Percentiles rank a stretch among this genome's conserved stretches.
phyloP scores from a whole-genome alignment of 75 land plant species.

The Cryptomeria japonica region DNA sequence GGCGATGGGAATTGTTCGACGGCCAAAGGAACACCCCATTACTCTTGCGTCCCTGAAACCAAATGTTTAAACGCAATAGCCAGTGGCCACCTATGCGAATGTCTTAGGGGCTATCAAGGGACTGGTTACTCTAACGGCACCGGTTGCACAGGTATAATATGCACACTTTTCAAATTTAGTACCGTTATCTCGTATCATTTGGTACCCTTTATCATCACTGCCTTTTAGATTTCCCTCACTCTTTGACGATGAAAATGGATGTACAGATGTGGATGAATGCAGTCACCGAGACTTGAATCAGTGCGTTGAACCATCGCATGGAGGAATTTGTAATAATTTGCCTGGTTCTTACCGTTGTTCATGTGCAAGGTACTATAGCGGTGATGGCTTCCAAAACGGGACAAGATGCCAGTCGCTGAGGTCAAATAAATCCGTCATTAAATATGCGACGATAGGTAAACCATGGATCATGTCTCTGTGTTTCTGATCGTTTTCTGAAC shows the following conservation, averaged over 20 bases:
- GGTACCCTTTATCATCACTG: background rate
- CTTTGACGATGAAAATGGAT: background rate
- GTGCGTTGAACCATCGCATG: background rate
- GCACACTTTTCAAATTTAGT: background rate
- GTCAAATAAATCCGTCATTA: background rate
- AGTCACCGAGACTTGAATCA: background rate
- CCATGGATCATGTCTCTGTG: too few relatives aligned
- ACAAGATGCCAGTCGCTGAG: background rate
- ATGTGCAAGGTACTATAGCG: background rate
- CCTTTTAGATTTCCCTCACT: background rate
- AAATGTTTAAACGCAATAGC: background rate
- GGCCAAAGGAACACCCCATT: background rate
- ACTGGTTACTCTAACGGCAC: background rate
- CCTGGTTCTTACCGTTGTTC: background rate
- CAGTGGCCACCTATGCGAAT: background rate
- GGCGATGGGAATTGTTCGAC: background rate
- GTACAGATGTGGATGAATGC: background rate
- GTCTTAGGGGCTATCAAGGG: background rate
- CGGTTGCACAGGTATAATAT: background rate
- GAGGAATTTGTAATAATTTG: background rate
- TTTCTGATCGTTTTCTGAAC: too few relatives aligned
- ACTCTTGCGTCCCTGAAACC: background rate
- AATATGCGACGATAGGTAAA: background rate
- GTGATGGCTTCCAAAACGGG: constrained; percentile 4
- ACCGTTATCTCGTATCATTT: background rate